phyloP scores from a whole-genome alignment of 352 stramenopile genomes.

The Peronospora farinosa region DNA sequence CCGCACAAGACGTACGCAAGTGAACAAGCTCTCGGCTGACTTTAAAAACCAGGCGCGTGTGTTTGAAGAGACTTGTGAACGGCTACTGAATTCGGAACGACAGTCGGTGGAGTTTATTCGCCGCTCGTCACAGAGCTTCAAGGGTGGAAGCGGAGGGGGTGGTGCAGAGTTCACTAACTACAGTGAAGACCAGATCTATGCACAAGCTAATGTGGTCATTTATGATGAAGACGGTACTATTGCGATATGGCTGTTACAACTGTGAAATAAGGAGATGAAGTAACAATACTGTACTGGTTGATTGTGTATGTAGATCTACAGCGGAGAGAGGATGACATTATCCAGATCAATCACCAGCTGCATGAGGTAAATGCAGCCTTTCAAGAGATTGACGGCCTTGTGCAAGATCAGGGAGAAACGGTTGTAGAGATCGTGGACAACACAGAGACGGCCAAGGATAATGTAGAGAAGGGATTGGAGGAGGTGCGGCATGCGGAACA shows the following conservation, averaged over 20 bases:
- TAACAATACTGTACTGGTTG: background rate
- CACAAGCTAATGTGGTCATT: conserved; percentile 73
- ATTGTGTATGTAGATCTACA: conserved; percentile 45
- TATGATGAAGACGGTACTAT: conserved; percentile 81
- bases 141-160: conserved; percentile 26
- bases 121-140: conserved; percentile 69
- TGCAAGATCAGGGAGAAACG: conserved; percentile 77
- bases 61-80: conserved; percentile 71
- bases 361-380: conserved; percentile 82
- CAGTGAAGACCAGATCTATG: conserved; percentile 85
- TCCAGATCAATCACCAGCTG: conserved; percentile 85
- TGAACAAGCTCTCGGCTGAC: conserved; percentile 76
- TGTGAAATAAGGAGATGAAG: background rate
- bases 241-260: background rate
- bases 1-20: conserved; percentile 59
- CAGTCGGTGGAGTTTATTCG: conserved; percentile 76
- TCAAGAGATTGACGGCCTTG: conserved; percentile 74
- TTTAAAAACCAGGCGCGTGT: conserved; percentile 75
- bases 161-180: conserved; percentile 65
- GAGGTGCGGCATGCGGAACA: conserved; percentile 67
- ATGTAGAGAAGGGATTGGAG: conserved; percentile 60
- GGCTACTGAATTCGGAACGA: conserved; percentile 61
- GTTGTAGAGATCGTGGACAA: conserved; percentile 82
- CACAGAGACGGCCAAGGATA: conserved; percentile 69
- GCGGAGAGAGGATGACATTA: conserved; percentile 77